Base-by-base conservation (phyloP, 768 basidiomycete genomes). In the Boletales sp. region DNA sequence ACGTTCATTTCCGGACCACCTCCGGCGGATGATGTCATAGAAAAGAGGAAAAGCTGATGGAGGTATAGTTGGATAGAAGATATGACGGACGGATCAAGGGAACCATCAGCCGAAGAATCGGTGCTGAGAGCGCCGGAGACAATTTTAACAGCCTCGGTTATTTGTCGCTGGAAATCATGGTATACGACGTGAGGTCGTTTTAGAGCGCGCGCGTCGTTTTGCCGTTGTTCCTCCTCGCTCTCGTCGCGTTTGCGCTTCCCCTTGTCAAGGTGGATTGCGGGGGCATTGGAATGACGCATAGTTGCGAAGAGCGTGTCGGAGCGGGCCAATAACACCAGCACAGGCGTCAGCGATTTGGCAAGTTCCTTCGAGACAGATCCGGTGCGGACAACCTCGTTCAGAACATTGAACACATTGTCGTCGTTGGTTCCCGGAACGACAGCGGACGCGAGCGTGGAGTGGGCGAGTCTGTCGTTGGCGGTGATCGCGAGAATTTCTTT, bases 201-300 rank as follows among this genome's bases (percentile, higher is more conserved):
- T 56, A 45, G 62, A 60, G 43, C 55, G 42, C 53, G 70, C 8
- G 48, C 48, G 7, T 66, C 68, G 29, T 47, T 57, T 40, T 62
- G 68, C 40, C 50, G 61, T 48, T 51, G 56, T 41, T 65, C 65
- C 39, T 64, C 63, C 31, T 71, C 73, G 19, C 64, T 69, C 50
- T 79, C 77, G 48, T 83, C 83, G 5, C 87, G 79, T 64, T 86
- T 89, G 37, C 88, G 80, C 64, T 90, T 90, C n/a, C 84, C 83
- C 55, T 78, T 81, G 62, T 85, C 81, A 1, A 84, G 77, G 52
- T 84, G 79, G 5, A 81, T 72, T 0, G 80, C 76, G 21, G 85
- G 69, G 13, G 82, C 80, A 46, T 83, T 80, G 8, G 84, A 86
- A 48, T 79, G 81, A 40, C 80, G 79, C 52, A 87, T 72, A 15